phyloP scores from a whole-genome alignment of 768 basidiomycete species.

The Terana coerulea region DNA sequence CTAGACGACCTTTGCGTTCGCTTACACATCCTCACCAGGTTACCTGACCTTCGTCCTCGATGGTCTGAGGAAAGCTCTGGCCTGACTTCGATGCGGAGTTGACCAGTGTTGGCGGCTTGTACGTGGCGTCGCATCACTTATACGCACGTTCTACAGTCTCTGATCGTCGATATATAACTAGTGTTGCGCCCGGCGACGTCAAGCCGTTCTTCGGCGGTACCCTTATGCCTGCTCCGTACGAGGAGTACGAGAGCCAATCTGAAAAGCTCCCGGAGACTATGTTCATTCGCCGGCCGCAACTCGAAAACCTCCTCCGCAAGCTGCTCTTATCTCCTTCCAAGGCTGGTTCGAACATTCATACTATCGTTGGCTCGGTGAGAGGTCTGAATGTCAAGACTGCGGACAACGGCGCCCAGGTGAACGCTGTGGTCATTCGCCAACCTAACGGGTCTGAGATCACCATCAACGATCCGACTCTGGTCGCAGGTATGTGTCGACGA shows the following conservation, averaged over 20 bases:
- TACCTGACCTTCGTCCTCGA: constrained; percentile 15
- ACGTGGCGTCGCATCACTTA: neutral
- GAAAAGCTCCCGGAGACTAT: constrained; percentile 11
- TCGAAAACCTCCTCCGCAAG: constrained; percentile 13
- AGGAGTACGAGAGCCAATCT: constrained; percentile 8
- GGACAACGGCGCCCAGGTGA: neutral
- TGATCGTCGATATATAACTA: too few species aligned
- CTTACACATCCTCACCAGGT: neutral
- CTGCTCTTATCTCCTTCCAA: constrained; percentile 3
- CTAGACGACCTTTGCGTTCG: neutral
- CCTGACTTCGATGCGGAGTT: constrained; percentile 12
- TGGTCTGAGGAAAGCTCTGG: constrained; percentile 12
- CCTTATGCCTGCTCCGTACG: constrained; percentile 11
- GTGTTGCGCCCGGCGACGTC: constrained; percentile 13
- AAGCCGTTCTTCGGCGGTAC: constrained; percentile 15
- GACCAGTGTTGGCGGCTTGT: constrained; percentile 7
- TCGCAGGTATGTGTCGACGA: constrained; percentile 7
- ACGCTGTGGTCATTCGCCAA: constrained; percentile 3
- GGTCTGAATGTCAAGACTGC: neutral
- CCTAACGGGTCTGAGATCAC: constrained; percentile 5
- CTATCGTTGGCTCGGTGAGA: constrained; percentile 8
- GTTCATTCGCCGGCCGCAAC: constrained; percentile 10
- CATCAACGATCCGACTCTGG: constrained; percentile 12
- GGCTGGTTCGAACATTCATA: constrained; percentile 6
- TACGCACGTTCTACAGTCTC: neutral